These are phyloP conservation scores for Triticum monococcum DNA, from an alignment of 176 grass and related monocot species.

Conservation along the genomic window DNA sequence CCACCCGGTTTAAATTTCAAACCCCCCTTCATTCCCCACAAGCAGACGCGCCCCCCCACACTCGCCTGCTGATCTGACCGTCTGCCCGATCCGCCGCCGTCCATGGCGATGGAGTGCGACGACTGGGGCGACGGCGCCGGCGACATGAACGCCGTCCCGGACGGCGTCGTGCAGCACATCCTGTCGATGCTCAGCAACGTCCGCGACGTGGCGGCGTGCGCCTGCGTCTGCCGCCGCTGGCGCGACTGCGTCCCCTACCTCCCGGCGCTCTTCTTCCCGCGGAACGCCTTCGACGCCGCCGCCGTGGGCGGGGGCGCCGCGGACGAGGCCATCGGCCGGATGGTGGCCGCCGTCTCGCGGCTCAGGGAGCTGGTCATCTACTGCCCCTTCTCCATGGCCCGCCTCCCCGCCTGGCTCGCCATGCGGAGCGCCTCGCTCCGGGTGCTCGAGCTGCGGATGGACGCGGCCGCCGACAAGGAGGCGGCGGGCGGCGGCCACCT, in stretches of 20 bases:
- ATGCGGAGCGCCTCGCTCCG: slow-evolving; percentile 58
- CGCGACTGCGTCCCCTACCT: slow-evolving; percentile 77
- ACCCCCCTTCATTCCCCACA: neutral
- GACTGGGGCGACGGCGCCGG: neutral
- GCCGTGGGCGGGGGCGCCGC: slow-evolving; percentile 16
- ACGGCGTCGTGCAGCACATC: slow-evolving; percentile 79
- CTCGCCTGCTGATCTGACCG: neutral
- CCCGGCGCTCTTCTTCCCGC: slow-evolving; percentile 82
- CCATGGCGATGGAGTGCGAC: slow-evolving; percentile 18
- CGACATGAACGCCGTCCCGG: slow-evolving; percentile 72
- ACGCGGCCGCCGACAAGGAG: slow-evolving; percentile 57
- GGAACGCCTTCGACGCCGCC: slow-evolving; percentile 60
- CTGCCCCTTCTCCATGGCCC: slow-evolving; percentile 76
- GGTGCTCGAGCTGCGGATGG: slow-evolving; percentile 79
- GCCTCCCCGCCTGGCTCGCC: slow-evolving; percentile 58
- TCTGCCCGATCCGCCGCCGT: neutral
- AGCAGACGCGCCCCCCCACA: neutral
- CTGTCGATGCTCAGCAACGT: slow-evolving; percentile 79
- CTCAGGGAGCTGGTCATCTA: slow-evolving; percentile 87
- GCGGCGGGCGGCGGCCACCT: slow-evolving; percentile 28
- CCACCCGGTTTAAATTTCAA: slow-evolving; percentile 43
- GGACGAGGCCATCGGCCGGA: slow-evolving; percentile 71
- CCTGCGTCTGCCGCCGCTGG: slow-evolving; percentile 79
- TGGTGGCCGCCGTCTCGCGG: slow-evolving; percentile 51
- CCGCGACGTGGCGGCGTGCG: slow-evolving; percentile 74